These are phyloP conservation scores for Pseudotsuga menziesii DNA, from an alignment of 75 land plant species.

Conservation along the genomic window DNA sequence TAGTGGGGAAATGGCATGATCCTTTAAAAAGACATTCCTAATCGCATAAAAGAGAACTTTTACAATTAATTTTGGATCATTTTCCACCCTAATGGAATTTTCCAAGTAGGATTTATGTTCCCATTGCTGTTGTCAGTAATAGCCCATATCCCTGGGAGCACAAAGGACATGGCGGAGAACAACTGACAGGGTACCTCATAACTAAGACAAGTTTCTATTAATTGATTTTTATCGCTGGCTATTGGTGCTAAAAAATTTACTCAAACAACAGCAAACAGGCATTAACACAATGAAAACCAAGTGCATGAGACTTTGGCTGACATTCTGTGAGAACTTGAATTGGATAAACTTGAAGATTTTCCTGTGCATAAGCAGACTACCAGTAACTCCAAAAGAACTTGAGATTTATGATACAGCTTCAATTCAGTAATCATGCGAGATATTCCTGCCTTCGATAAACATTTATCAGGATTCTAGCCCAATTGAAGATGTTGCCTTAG, in stretches of 20 bases:
- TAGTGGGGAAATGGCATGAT: background rate
- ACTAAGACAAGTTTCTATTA: background rate
- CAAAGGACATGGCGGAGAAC: background rate
- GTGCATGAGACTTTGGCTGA: background rate
- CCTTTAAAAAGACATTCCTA: background rate
- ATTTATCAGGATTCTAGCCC: background rate
- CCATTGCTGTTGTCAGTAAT: background rate
- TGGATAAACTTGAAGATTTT: background rate
- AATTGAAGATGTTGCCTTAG: background rate
- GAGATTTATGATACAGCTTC: background rate
- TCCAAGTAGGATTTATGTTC: background rate
- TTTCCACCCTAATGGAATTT: background rate
- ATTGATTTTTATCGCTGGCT: background rate
- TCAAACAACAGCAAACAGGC: background rate
- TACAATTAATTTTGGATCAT: background rate
- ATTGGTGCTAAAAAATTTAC: background rate
- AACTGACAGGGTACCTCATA: background rate
- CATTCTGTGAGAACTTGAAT: background rate
- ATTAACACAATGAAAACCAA: background rate
- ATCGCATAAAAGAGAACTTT: background rate
- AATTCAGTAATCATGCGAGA: no score
- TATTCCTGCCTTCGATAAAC: background rate
- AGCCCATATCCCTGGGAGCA: background rate
- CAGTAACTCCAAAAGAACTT: background rate
- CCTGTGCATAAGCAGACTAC: background rate